Evolutionary conservation across 2,329 filamentous ascomycete species (phyloP), one percentile per base, ranked within the genome.

Genomic region (Orbilia ellipsospora): DNA sequence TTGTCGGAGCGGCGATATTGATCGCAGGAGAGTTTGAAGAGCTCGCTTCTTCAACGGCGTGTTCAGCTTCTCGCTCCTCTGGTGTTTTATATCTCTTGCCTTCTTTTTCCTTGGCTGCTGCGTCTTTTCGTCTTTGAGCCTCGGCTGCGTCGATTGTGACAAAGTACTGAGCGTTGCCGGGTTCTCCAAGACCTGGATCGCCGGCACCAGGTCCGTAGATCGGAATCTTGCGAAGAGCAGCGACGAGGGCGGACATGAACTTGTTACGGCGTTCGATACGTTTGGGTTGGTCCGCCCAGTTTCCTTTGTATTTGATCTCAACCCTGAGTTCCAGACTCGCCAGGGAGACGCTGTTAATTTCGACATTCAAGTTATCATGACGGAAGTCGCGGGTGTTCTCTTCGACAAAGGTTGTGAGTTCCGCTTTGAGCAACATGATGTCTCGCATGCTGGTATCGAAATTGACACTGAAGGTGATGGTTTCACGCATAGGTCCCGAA

Each of bases 361-460:
- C 89, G 69, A 98, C 88, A 75, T 89, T 87, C 62, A 98, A 86
- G 50, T 60, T 72, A 66, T 97, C 92, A 1, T 90, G 88, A 82
- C 93, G 90, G 87, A 97, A 99, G 83, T 99, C 95, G 80, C 95
- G 90, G 73, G 86, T 88, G 83, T 98, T 98, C 23, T 96, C 93
- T 64, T 93, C 89, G 48, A 98, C 93, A 79, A 98, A 99, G 23
- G 85, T 86, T 81, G 92, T 89, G 87, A 99, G 91, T 82, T 98
- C 94, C 3, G 87, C 82, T 78, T 93, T 92, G 52, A 98, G 87
- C 7, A 93, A 85, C 55, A 63, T 50, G 20, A 77, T 65, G 23
- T 77, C 73, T 7, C 67, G 60, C 73, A 77, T 77, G 0, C 87
- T 88, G 0, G 95, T 98, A 79, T 93, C 93, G 81, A 92, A 98